These are phyloP conservation scores for Hordeum vulgare DNA, from an alignment of 176 grass and related monocot species.

Conservation along the genomic window MorexV3_pseudomolecules_assembly NC_058518.1:477439033-477439532, in stretches of 20 bases:
- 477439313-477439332: background rate
- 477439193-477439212: too few species aligned
- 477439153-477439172: too few species aligned
- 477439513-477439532: background rate
- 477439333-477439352: too few species aligned
- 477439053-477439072: constrained; percentile 1
- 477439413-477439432: too few species aligned
- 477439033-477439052: constrained; percentile 6
- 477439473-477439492: too few species aligned
- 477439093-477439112: constrained; percentile 9
- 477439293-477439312: background rate
- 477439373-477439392: background rate
- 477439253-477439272: background rate
- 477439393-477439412: background rate
- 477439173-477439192: too few species aligned
- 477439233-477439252: background rate
- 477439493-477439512: background rate
- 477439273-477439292: background rate
- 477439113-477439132: background rate
- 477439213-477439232: too few species aligned
- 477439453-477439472: too few species aligned
- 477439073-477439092: constrained; percentile 6
- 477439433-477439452: too few species aligned
- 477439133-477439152: background rate
- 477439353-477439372: too few species aligned